Evolutionary conservation across 352 stramenopile genomes (phyloP).

Genomic region (Globisporangium sylvaticum): DNA sequence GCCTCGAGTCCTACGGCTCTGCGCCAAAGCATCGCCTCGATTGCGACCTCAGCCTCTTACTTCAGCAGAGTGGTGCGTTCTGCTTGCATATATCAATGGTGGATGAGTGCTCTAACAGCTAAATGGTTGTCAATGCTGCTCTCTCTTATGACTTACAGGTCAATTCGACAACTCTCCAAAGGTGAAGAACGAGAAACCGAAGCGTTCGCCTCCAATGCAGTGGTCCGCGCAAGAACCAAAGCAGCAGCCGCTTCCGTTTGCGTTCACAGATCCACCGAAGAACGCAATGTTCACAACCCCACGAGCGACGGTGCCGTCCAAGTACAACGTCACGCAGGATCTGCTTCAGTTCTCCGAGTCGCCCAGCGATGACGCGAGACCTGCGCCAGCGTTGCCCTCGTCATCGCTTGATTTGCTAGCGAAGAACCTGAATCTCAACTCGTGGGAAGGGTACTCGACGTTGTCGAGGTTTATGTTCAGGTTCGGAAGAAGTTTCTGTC

Average conservation of each 20-base stretch:
- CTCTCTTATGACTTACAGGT: constrained; percentile 4
- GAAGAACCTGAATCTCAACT: constrained; percentile 43
- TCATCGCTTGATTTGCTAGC: constrained; percentile 27
- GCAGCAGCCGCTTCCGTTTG: constrained; percentile 7
- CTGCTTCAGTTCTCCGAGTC: constrained; percentile 17
- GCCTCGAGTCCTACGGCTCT: constrained; percentile 38
- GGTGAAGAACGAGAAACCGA: neutral
- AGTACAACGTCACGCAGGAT: constrained; percentile 24
- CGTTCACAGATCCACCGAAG: constrained; percentile 17
- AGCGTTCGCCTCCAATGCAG: neutral
- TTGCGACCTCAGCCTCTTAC: constrained; percentile 57
- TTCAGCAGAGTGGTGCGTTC: constrained; percentile 45
- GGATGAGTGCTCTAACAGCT: neutral
- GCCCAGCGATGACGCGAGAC: constrained; percentile 10
- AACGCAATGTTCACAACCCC: constrained; percentile 17
- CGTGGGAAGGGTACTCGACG: constrained; percentile 72
- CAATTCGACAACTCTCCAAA: constrained; percentile 9
- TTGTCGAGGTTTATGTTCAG: constrained; percentile 74
- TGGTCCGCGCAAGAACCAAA: neutral
- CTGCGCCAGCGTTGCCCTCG: constrained; percentile 14
- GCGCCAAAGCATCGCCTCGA: constrained; percentile 40
- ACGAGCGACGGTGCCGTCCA: constrained; percentile 10
- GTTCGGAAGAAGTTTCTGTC: constrained; percentile 15
- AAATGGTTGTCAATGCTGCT: neutral
- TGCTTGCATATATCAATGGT: neutral